Evolutionary conservation across 305 asterid species (phyloP), one percentile per base, ranked within the genome.

Genomic region (Rubia occidens): DNA sequence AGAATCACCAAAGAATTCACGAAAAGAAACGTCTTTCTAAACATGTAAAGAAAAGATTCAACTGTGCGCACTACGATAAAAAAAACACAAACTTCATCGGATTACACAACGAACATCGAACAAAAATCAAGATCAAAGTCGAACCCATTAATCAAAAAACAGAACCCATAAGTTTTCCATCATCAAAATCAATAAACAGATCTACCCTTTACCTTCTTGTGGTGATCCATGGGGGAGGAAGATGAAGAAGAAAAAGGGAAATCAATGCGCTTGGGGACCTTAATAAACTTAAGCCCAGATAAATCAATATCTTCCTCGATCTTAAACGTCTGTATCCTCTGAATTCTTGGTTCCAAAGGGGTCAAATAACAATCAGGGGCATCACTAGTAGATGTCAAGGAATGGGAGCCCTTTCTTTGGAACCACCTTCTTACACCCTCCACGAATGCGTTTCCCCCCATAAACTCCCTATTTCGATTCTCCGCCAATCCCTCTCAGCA

Each of bases 381-480:
- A 64, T 59, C 66, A 71, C 72, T 68, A 77, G 74, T 61, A 70
- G 59, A 78, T 75, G 79, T 47, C 58, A 79, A 49, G 71, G 86
- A 71, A 32, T 80, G 64, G 44, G 86, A 40, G 74, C 89, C 87
- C n/a, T 35, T 75, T 68, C 96, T 84, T 6, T 88, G 96, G 67
- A 89, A 88, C 93, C 80, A 86, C 73, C 89, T 92, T 85, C 96
- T 95, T 83, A 92, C 87, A 58, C 91, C 90, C 64, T 90, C 97
- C 91, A 89, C 95, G 74, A 88, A 89, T 77, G 91, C 82, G 72
- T 91, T 91, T 71, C 96, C 95, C 82, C 96, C 97, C 98, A 86
- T 88, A 81, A 85, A 77, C 62, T 53, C 73, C 68, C 26, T 70
- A 39, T 72, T 55, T 54, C 60, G 77, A 71, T 72, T 79, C 72